phyloP scores from a whole-genome alignment of 2,329 filamentous ascomycete species.

The Bipolaris zeicola region DNA sequence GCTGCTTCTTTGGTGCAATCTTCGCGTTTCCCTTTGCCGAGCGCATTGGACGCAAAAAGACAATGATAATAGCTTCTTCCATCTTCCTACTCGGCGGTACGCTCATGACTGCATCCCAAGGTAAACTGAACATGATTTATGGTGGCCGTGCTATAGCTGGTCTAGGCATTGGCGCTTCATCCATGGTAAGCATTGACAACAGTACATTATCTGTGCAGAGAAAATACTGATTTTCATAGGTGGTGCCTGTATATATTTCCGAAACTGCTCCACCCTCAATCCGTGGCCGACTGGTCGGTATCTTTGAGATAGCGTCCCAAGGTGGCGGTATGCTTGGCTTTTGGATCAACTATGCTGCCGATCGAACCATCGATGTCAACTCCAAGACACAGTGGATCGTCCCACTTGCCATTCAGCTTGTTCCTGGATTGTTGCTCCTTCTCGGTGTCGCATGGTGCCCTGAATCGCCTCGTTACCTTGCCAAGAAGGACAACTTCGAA shows the following conservation, averaged over 20 bases:
- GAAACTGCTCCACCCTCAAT: slow-evolving; percentile 63
- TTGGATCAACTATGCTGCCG: slow-evolving; percentile 52
- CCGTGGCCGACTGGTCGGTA: slow-evolving; percentile 67
- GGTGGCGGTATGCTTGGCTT: slow-evolving; percentile 59
- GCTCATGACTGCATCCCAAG: slow-evolving; percentile 48
- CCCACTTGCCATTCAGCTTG: slow-evolving; percentile 58
- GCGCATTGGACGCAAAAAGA: slow-evolving; percentile 55
- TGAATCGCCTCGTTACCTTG: slow-evolving; percentile 44
- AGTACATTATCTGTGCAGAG: background rate
- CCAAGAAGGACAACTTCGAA: slow-evolving; percentile 42
- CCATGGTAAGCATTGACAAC: slow-evolving; percentile 28
- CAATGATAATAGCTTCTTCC: slow-evolving; percentile 53
- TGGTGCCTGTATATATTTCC: slow-evolving; percentile 48
- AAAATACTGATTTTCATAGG: background rate
- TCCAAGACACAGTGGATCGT: slow-evolving; percentile 66
- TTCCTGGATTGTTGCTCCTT: slow-evolving; percentile 48
- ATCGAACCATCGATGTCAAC: slow-evolving; percentile 50
- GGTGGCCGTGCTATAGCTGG: slow-evolving; percentile 47
- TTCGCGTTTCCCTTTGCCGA: slow-evolving; percentile 56
- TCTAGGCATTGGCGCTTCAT: slow-evolving; percentile 48
- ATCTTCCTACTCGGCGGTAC: slow-evolving; percentile 53
- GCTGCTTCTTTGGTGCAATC: slow-evolving; percentile 50
- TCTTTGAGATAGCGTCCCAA: slow-evolving; percentile 71
- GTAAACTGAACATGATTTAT: slow-evolving; percentile 46
- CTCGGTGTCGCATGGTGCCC: slow-evolving; percentile 47